A percentile compares a stretch with the other conserved stretches of the same genome.
Conservation (phyloP, 2,329 filamentous ascomycete genomes). For the Diaporthe velutina region DNA sequence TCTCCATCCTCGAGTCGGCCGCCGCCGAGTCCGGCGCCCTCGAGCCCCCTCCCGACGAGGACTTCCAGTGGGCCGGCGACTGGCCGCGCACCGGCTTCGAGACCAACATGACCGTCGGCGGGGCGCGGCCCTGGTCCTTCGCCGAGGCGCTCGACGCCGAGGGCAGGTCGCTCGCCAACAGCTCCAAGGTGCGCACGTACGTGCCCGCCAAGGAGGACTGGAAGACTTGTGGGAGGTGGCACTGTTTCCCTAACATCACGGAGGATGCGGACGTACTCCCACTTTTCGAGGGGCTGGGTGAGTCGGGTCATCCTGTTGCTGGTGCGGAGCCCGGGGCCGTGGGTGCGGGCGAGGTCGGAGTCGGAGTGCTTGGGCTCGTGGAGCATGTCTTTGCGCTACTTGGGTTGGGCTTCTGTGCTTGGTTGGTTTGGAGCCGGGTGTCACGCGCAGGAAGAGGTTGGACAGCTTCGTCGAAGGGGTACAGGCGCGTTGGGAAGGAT, state of each 20-base stretch:
- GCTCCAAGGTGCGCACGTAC: conserved; percentile 32
- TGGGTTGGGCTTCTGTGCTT: conserved; percentile 29
- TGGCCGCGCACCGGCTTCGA: conserved; percentile 27
- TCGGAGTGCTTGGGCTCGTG: background rate
- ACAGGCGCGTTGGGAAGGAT: conserved; percentile 23
- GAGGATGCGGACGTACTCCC: conserved; percentile 15
- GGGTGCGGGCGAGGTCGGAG: background rate
- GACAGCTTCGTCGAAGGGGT: conserved; percentile 10
- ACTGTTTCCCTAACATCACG: conserved; percentile 22
- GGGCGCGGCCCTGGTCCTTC: conserved; percentile 26
- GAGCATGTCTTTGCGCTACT: conserved; percentile 33
- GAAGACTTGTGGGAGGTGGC: conserved; percentile 19
- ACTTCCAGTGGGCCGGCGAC: conserved; percentile 22
- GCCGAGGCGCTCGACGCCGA: conserved; percentile 32
- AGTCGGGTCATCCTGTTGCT: background rate
- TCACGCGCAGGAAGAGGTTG: no score
- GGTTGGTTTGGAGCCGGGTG: conserved; percentile 15
- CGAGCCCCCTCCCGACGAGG: background rate
- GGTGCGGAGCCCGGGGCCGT: background rate
- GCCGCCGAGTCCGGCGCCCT: background rate
- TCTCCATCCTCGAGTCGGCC: conserved; percentile 6
- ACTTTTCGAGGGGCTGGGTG: background rate
- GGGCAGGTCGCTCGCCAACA: conserved; percentile 30
- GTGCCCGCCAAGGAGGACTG: conserved; percentile 17
- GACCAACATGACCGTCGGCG: conserved; percentile 33